Evolutionary conservation across 2,329 filamentous ascomycete genomes (phyloP).

Genomic region (Torrubiellomyces zombiae): DNA sequence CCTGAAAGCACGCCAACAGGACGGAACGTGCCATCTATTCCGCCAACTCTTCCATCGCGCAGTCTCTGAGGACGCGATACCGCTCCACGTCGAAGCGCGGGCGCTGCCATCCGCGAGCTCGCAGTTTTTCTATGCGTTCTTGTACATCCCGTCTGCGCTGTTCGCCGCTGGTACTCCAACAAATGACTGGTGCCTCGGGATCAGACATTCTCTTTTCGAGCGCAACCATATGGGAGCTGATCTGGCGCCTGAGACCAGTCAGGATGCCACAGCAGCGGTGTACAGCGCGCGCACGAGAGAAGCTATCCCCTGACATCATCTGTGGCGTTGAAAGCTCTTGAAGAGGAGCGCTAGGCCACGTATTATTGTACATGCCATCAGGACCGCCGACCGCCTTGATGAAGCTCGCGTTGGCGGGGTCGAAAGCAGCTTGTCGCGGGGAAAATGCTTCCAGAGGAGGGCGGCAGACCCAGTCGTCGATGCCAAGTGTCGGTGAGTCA

Average conservation of each 20-base stretch:
- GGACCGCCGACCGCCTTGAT: constrained; percentile 5
- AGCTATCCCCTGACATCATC: too few relatives aligned
- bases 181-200: constrained; percentile 10
- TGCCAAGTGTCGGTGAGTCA: constrained; percentile 43
- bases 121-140: constrained; percentile 36
- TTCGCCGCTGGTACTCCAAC: constrained; percentile 14
- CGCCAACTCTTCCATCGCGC: constrained; percentile 31
- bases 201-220: constrained; percentile 23
- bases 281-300: constrained; percentile 25
- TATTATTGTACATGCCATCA: too few relatives aligned
- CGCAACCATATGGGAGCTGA: constrained; percentile 28
- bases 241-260: constrained; percentile 28
- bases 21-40: constrained; percentile 1
- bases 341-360: too few relatives aligned
- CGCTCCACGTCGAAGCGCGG: constrained; percentile 35
- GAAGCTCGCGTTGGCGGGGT: too few relatives aligned
- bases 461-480: constrained; percentile 24
- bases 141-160: constrained; percentile 24
- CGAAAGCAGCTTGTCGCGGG: too few relatives aligned
- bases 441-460: constrained; percentile 7
- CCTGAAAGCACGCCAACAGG: neutral
- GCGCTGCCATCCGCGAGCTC: constrained; percentile 36
- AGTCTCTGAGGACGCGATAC: constrained; percentile 35
- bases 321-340: too few relatives aligned
- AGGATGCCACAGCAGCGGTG: constrained; percentile 33